phyloP scores from a whole-genome alignment of 2,329 filamentous ascomycete species.

The Rutstroemia sp. region DNA sequence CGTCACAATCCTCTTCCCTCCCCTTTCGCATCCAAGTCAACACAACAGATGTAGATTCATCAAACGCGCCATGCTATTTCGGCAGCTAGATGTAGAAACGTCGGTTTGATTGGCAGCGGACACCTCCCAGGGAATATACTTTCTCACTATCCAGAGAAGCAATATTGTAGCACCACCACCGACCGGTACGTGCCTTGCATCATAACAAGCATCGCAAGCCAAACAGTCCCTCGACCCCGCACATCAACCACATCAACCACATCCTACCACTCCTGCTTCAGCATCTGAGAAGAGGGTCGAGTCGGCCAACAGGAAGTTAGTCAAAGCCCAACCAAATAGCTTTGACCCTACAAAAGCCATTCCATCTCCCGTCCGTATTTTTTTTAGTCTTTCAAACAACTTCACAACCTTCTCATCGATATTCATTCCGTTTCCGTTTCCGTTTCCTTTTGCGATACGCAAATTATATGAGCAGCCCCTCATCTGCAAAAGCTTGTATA shows the following conservation, averaged over 20 bases:
- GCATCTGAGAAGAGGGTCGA: background rate
- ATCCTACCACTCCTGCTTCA: conserved; percentile 4
- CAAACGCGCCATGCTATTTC: too few species aligned
- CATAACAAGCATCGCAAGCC: background rate
- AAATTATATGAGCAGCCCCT: background rate
- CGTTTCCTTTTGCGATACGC: background rate
- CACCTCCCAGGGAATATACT: background rate
- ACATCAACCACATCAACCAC: conserved; percentile 1
- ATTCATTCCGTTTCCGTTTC: background rate
- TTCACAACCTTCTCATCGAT: background rate
- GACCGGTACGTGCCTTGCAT: background rate
- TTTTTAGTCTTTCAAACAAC: background rate
- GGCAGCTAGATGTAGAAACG: background rate
- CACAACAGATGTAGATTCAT: background rate
- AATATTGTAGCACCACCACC: background rate
- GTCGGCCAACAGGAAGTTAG: conserved; percentile 2
- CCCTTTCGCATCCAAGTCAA: background rate
- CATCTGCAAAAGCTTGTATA: background rate
- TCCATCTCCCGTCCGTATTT: background rate
- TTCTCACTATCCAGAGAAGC: background rate
- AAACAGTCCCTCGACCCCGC: conserved; percentile 5
- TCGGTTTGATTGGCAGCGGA: background rate
- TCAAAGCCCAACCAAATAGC: background rate
- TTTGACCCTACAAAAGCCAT: background rate
- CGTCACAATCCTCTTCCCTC: too few species aligned